Conservation (phyloP, 2,329 filamentous ascomycete species). For the Colletotrichum kahawae region DNA sequence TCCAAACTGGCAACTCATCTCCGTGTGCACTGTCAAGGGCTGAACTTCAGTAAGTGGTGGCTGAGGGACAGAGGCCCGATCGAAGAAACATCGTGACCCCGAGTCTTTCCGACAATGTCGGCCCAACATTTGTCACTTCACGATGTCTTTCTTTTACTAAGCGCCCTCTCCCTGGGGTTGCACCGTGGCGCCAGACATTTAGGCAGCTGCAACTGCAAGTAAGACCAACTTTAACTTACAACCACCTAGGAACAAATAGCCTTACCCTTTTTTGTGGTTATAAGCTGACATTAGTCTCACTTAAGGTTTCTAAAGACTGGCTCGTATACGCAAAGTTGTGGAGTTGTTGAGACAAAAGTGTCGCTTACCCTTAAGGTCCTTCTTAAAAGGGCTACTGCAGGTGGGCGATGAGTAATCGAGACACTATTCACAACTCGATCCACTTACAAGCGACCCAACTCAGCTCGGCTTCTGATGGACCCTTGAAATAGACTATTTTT, state of each 20-base stretch:
- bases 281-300: background rate
- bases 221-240: background rate
- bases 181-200: background rate
- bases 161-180: accelerated
- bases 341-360: background rate
- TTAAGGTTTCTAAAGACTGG: background rate
- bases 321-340: background rate
- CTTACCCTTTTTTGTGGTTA: background rate
- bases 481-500: background rate
- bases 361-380: background rate
- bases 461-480: background rate
- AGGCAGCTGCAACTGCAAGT: background rate
- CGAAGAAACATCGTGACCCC: background rate
- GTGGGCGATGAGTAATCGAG: background rate
- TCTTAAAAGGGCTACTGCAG: background rate
- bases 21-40: accelerated
- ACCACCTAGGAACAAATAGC: accelerated
- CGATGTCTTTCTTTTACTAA: background rate
- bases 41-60: background rate
- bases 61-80: background rate
- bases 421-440: background rate
- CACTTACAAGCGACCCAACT: background rate
- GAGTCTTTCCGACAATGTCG: accelerated
- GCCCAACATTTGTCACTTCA: background rate
- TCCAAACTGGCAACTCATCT: background rate